These are phyloP conservation scores for Botryotinia convoluta DNA, from an alignment of 2,329 filamentous ascomycete species.

Conservation along the genomic window DNA sequence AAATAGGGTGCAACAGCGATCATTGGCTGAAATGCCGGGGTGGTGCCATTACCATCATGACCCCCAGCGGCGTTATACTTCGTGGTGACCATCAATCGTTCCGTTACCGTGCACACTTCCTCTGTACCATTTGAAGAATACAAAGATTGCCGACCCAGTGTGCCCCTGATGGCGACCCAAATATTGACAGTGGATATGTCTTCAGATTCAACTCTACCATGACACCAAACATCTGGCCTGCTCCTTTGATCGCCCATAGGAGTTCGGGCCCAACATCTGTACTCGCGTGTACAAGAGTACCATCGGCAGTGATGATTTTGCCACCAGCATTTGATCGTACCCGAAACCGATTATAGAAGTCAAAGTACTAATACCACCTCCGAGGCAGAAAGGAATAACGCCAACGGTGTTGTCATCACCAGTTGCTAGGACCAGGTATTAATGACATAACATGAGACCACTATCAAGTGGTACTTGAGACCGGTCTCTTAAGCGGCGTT, in stretches of 20 bases:
- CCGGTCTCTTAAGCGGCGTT: background rate
- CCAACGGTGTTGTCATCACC: background rate
- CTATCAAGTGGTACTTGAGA: no score
- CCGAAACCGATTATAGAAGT: background rate
- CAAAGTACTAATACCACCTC: background rate
- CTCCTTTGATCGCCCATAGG: background rate
- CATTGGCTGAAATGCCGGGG: background rate
- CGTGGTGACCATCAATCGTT: background rate
- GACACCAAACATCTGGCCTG: background rate
- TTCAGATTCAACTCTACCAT: background rate
- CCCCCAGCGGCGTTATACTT: background rate
- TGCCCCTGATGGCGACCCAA: background rate
- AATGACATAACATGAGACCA: background rate
- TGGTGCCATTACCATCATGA: background rate
- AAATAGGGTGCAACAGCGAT: background rate
- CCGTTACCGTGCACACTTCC: background rate
- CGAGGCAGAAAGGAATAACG: slow-evolving; percentile 1
- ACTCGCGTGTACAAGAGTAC: background rate
- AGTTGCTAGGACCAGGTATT: background rate
- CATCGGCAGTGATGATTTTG: background rate
- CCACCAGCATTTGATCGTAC: background rate
- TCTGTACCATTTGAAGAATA: background rate
- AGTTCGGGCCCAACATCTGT: background rate
- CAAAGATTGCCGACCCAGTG: background rate
- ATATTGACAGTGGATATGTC: background rate